These are phyloP conservation scores for Sphagnum fallax DNA, from an alignment of 228 moss, liverwort and hornwort genomes.

Conservation along the genomic window DNA sequence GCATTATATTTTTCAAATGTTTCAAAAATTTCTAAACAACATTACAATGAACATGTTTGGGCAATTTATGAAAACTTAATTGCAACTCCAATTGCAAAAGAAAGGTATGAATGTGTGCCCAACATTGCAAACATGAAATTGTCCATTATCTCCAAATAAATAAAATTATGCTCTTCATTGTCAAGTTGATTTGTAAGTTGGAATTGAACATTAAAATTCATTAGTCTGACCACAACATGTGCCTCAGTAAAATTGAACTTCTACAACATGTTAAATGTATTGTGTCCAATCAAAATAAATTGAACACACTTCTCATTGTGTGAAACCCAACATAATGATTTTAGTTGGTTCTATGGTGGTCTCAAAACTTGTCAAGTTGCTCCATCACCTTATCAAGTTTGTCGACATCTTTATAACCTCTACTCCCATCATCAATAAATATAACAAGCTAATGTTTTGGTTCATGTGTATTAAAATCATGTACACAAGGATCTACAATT, in stretches of 20 bases:
- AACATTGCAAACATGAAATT: background rate
- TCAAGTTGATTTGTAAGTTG: background rate
- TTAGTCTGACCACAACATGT: background rate
- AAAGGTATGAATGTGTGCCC: background rate
- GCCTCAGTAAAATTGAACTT: background rate
- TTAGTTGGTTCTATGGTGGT: background rate
- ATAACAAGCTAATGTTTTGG: background rate
- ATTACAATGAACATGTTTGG: background rate
- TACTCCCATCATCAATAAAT: background rate
- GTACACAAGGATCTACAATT: background rate
- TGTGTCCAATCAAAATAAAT: background rate
- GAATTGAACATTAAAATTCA: background rate
- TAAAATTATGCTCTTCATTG: background rate
- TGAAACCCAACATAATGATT: background rate
- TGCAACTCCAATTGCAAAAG: background rate
- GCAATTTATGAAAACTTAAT: background rate
- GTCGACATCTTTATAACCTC: background rate
- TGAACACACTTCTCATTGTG: background rate
- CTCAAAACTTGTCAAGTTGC: background rate
- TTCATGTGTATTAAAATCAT: background rate
- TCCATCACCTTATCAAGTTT: background rate
- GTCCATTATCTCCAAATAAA: background rate
- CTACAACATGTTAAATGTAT: background rate
- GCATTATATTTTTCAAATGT: background rate
- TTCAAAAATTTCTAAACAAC: background rate